phyloP scores from a whole-genome alignment of 23 red algal genomes.

The Gracilariopsis chorda region DNA sequence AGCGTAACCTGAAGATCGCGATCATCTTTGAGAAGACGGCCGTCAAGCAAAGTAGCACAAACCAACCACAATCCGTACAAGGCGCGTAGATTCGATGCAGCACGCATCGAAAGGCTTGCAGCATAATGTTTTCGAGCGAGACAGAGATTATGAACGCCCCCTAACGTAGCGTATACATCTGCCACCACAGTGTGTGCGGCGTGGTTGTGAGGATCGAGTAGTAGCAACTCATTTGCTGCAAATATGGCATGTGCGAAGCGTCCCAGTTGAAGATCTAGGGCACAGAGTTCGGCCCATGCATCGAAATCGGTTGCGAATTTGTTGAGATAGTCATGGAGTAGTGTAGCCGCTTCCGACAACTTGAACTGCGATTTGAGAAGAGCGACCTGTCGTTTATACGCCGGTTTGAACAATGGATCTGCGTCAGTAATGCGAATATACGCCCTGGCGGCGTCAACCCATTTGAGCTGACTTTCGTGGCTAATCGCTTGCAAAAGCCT shows the following conservation, averaged over 20 bases:
- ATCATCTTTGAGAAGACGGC: not conserved
- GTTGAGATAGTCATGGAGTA: constrained; percentile 47
- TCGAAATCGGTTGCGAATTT: constrained; percentile 26
- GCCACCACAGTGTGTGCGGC: constrained; percentile 31
- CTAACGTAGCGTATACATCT: constrained; percentile 41
- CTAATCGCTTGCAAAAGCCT: not conserved
- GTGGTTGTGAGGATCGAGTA: not conserved
- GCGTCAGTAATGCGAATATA: constrained; percentile 25
- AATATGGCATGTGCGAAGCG: constrained; percentile 56
- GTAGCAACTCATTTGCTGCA: constrained; percentile 50
- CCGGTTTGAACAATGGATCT: not conserved
- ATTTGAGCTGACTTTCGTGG: constrained; percentile 1
- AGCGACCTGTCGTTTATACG: constrained; percentile 62
- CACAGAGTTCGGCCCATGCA: constrained; percentile 43
- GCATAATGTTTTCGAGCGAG: constrained; percentile 48
- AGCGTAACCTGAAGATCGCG: not conserved
- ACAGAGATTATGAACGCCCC: not conserved
- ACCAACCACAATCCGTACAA: constrained; percentile 62
- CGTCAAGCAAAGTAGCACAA: not conserved
- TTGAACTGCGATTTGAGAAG: constrained; percentile 46
- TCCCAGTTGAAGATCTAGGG: constrained; percentile 6
- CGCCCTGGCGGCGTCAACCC: not conserved
- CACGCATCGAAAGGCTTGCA: not conserved
- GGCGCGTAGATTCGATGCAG: constrained; percentile 14
- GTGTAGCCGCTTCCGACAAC: constrained; percentile 25